These are phyloP conservation scores for Thalassiosira exigua DNA, from an alignment of 352 stramenopile species.

Conservation along the genomic window DNA sequence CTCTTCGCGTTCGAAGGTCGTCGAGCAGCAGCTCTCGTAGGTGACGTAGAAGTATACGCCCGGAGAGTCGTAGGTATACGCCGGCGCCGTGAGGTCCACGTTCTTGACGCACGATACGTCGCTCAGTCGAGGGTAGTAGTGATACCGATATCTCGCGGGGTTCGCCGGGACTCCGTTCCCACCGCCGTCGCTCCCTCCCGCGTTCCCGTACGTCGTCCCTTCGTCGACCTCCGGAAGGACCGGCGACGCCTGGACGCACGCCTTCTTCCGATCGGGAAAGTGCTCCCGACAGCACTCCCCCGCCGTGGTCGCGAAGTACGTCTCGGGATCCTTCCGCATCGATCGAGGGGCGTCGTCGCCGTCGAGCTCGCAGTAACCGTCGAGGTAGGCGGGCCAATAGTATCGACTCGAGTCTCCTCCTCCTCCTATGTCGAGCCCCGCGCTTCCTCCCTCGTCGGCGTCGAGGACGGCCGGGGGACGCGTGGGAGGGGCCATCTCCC, in stretches of 20 bases:
- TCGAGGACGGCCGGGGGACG: constrained; percentile 3
- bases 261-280: neutral
- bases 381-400: neutral
- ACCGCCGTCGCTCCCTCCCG: neutral
- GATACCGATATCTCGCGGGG: constrained; percentile 5
- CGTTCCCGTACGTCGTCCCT: no score
- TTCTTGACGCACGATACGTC: constrained; percentile 22
- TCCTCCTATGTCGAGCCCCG: neutral
- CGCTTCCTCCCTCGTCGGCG: neutral
- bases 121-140: constrained; percentile 15
- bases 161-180: neutral
- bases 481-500: constrained; percentile 10
- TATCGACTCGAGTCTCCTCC: neutral
- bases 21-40: constrained; percentile 20
- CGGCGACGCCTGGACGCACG: neutral
- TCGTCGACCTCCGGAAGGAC: no score
- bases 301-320: neutral
- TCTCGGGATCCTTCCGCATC: neutral
- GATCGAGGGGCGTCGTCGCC: neutral
- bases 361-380: neutral
- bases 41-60: constrained; percentile 16
- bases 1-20: constrained; percentile 26
- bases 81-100: neutral
- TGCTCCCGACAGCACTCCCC: constrained; percentile 5
- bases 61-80: constrained; percentile 21